Evolutionary conservation across 2,329 filamentous ascomycete genomes (phyloP).

Genomic region (Stromatinia cepivora): DNA sequence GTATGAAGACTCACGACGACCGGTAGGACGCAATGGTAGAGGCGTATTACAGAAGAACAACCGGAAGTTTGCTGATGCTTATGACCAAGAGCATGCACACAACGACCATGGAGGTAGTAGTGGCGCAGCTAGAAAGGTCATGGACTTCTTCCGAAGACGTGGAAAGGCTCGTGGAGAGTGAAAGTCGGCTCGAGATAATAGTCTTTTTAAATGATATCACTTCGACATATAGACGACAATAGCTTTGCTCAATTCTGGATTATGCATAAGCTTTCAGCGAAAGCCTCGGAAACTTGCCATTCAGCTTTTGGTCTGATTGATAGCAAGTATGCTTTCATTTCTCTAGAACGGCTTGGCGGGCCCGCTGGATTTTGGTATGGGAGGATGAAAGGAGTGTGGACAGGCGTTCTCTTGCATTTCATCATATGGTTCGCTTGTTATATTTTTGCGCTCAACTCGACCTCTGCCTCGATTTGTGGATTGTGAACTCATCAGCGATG

Average conservation of each 20-base stretch:
- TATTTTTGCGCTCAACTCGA: constrained; percentile 6
- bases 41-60: constrained; percentile 80
- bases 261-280: constrained; percentile 20
- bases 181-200: constrained; percentile 15
- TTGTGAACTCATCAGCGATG: constrained; percentile 9
- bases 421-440: constrained; percentile 19
- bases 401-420: constrained; percentile 19
- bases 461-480: constrained; percentile 3
- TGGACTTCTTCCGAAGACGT: constrained; percentile 95
- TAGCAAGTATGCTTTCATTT: constrained; percentile 16
- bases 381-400: constrained; percentile 9
- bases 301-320: constrained; percentile 24
- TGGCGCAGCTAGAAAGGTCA: constrained; percentile 85
- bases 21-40: constrained; percentile 32
- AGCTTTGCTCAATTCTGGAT: constrained; percentile 22
- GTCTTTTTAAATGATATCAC: constrained; percentile 2
- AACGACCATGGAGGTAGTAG: constrained; percentile 75
- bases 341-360: constrained; percentile 22
- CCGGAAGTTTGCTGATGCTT: constrained; percentile 82
- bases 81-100: constrained; percentile 70
- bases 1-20: constrained; percentile 33
- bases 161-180: constrained; percentile 59
- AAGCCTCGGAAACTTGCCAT: constrained; percentile 16
- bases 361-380: constrained; percentile 19
- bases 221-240: constrained; percentile 19